Conservation (phyloP, 2,329 filamentous ascomycete genomes). For the Ophiostoma piceae region DNA sequence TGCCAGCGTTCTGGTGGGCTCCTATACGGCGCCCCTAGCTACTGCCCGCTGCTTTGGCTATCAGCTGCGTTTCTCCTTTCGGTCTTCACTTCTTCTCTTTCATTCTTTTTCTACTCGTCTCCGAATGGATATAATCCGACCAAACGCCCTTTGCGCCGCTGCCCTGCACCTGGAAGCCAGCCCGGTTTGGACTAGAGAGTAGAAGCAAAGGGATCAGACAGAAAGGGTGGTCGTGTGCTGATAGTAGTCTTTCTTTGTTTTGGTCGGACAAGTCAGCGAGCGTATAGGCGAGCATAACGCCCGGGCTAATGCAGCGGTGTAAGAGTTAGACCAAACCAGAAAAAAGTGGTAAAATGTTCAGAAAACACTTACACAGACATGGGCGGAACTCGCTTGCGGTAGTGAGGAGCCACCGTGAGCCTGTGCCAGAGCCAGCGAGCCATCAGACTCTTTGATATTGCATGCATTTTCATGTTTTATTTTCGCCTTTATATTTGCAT, state of each 20-base stretch:
- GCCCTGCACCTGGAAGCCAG: neutral
- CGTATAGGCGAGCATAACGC: neutral
- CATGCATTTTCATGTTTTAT: neutral
- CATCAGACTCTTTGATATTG: neutral
- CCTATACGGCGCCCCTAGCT: neutral
- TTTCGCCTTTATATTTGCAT: slow-evolving; percentile 36
- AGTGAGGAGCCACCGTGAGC: neutral
- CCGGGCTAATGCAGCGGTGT: neutral
- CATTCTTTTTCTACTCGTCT: neutral
- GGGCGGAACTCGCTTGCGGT: neutral
- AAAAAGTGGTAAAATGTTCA: neutral
- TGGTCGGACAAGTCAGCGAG: neutral
- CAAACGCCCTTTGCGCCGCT: neutral
- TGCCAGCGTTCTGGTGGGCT: neutral
- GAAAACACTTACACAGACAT: too few species aligned
- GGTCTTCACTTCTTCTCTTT: neutral
- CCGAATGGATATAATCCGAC: neutral
- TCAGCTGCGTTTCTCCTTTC: neutral
- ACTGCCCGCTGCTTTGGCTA: neutral
- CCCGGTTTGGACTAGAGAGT: neutral
- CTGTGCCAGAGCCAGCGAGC: neutral
- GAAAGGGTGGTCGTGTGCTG: neutral
- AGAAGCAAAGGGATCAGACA: neutral
- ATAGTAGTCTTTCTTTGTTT: neutral
- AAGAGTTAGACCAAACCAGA: neutral